A percentile compares a stretch with the other conserved stretches of the same genome.
Conservation (phyloP, 2,329 filamentous ascomycete genomes). For the Clarireedia sp. region DNA sequence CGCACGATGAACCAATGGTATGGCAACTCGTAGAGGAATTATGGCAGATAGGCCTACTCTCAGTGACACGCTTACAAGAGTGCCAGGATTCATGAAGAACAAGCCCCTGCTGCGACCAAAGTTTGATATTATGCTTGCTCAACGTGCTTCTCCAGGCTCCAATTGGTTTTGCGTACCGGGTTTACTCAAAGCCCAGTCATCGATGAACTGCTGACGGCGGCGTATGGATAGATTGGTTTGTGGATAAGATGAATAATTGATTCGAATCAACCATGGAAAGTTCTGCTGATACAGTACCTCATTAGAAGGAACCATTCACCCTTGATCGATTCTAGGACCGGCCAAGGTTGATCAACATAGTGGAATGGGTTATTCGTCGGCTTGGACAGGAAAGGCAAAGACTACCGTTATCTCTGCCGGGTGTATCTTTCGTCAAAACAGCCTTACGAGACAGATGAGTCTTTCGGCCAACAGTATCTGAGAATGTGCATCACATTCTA, state of each 20-base stretch:
- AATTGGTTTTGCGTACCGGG: not conserved
- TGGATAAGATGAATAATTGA: not conserved
- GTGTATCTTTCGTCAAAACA: not conserved
- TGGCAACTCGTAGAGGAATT: not conserved
- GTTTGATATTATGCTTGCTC: not conserved
- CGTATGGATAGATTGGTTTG: not conserved
- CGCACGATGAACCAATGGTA: not conserved
- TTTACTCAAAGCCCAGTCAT: not conserved
- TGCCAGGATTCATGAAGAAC: not conserved
- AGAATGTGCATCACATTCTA: not conserved
- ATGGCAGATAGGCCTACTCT: too few species aligned
- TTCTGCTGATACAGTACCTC: not conserved
- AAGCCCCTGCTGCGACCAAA: not conserved
- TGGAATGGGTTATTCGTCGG: not conserved
- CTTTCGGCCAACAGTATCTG: not conserved
- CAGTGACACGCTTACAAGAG: too few species aligned
- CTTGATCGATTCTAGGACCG: not conserved
- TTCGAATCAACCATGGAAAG: not conserved
- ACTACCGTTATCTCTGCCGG: not conserved
- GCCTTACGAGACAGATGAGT: constrained; percentile 4
- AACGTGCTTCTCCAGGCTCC: not conserved
- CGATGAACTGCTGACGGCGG: too few species aligned
- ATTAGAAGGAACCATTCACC: not conserved
- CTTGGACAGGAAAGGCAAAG: not conserved
- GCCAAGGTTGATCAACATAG: not conserved